Conservation (phyloP, 257 asterid genomes). For the Phtheirospermum japonicum region DNA sequence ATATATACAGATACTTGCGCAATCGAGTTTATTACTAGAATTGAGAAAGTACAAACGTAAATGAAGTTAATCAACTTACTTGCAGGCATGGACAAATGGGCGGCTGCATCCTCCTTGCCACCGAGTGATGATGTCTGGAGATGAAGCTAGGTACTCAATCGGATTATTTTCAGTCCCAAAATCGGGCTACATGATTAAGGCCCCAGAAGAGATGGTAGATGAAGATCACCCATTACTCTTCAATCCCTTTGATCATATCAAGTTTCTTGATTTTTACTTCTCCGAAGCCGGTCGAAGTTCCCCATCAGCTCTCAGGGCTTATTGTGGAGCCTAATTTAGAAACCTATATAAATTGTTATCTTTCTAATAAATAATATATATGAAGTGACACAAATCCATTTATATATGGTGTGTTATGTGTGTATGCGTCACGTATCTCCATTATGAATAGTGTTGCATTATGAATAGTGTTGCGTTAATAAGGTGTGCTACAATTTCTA, state of each 20-base stretch:
- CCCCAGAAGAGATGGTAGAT: conserved; percentile 50
- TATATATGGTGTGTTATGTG: not conserved
- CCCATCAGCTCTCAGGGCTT: conserved; percentile 38
- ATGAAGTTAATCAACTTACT: not conserved
- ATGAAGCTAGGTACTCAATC: conserved; percentile 40
- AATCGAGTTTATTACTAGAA: too few species aligned
- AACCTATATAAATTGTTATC: not conserved
- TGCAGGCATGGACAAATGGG: conserved; percentile 51
- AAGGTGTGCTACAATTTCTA: not conserved
- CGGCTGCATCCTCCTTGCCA: conserved; percentile 44
- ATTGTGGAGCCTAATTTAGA: conserved; percentile 35
- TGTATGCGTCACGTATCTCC: not conserved
- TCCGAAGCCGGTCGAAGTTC: conserved; percentile 38
- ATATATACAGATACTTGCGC: too few species aligned
- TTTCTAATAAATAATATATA: not conserved
- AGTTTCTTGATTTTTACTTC: conserved; percentile 41
- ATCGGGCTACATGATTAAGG: conserved; percentile 36
- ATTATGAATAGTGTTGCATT: too few species aligned
- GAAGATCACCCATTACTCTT: conserved; percentile 50
- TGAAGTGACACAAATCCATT: too few species aligned
- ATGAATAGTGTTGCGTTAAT: not conserved
- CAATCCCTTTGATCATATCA: conserved; percentile 47
- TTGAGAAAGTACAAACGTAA: too few species aligned
- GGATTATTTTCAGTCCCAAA: conserved; percentile 37
- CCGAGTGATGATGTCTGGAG: conserved; percentile 50